Conservation (phyloP, 2,329 filamentous ascomycete genomes). For the Neofusicoccum ribis region DNA sequence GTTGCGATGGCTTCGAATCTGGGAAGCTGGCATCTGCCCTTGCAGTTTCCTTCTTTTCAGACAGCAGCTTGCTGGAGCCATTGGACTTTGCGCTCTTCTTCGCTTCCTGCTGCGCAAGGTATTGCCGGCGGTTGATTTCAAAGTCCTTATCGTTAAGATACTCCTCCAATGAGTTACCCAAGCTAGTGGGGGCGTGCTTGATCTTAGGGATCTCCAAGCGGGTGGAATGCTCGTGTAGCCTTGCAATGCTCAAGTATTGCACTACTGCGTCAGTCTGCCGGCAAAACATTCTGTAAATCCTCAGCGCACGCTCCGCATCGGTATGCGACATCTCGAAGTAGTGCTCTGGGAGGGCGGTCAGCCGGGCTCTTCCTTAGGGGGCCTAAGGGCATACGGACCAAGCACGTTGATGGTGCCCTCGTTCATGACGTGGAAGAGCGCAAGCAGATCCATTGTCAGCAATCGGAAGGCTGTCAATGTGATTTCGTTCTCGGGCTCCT, state of each 20-base stretch:
- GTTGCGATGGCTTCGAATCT: conserved; percentile 39
- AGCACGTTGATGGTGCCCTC: conserved; percentile 96
- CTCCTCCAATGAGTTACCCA: conserved; percentile 87
- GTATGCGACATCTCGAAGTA: conserved; percentile 98
- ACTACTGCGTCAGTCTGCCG: conserved; percentile 92
- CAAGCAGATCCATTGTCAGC: conserved; percentile 83
- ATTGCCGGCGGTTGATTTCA: conserved; percentile 88
- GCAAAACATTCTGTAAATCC: conserved; percentile 89
- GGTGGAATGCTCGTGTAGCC: conserved; percentile 89
- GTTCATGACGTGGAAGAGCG: conserved; percentile 92
- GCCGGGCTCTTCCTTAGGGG: conserved; percentile 9
- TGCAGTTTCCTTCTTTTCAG: conserved; percentile 32
- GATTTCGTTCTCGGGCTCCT: conserved; percentile 94
- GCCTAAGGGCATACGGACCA: conserved; percentile 56
- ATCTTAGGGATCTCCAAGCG: conserved; percentile 93
- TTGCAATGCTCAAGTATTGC: conserved; percentile 80
- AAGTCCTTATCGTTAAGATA: conserved; percentile 95
- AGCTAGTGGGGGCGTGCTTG: conserved; percentile 92
- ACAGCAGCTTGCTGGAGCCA: conserved; percentile 39
- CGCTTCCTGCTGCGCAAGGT: conserved; percentile 81
- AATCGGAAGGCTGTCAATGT: conserved; percentile 91
- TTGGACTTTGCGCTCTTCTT: conserved; percentile 54
- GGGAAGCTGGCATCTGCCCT: conserved; percentile 10
- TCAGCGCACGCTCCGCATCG: conserved; percentile 87
- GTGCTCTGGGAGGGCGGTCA: conserved; percentile 62